These are phyloP conservation scores for Chaetomiaceae sp. DNA, from an alignment of 2,329 filamentous ascomycete genomes.

Conservation along the genomic window DNA sequence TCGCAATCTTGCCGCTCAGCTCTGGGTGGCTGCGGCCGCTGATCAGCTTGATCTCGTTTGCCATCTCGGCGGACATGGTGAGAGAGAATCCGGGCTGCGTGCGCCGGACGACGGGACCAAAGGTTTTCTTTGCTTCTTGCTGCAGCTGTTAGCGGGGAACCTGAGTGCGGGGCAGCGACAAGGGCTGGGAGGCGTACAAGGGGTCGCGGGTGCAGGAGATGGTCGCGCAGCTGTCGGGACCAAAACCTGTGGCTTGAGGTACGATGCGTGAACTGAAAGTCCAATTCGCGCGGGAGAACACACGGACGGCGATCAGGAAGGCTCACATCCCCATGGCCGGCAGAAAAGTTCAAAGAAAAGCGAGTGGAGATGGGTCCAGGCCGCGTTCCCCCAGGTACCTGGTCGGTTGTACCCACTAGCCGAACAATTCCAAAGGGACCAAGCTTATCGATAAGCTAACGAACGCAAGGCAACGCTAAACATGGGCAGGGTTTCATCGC, in stretches of 20 bases:
- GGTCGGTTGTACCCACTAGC: conserved; percentile 20
- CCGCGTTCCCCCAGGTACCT: conserved; percentile 19
- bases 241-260: background rate
- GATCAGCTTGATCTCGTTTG: conserved; percentile 50
- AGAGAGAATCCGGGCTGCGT: conserved; percentile 10
- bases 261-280: no score
- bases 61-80: conserved; percentile 36
- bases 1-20: conserved; percentile 38
- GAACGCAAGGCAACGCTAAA: no score
- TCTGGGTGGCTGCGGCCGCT: conserved; percentile 46
- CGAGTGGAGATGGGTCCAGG: conserved; percentile 24
- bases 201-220: background rate
- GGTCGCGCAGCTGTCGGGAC: background rate
- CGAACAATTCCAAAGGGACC: no score
- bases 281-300: conserved; percentile 10
- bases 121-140: conserved; percentile 18
- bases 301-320: conserved; percentile 13
- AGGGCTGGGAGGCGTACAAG: conserved; percentile 6
- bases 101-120: conserved; percentile 20
- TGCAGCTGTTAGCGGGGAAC: conserved; percentile 25
- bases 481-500: no score
- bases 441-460: background rate
- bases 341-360: conserved; percentile 27
- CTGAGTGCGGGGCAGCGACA: conserved; percentile 19
- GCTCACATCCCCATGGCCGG: conserved; percentile 16